Percentiles rank a stretch among this genome's conserved stretches.
These are phyloP conservation scores for Sporothrix globosa DNA, from an alignment of 2,329 filamentous ascomycete genomes.

Conservation along the genomic window DNA sequence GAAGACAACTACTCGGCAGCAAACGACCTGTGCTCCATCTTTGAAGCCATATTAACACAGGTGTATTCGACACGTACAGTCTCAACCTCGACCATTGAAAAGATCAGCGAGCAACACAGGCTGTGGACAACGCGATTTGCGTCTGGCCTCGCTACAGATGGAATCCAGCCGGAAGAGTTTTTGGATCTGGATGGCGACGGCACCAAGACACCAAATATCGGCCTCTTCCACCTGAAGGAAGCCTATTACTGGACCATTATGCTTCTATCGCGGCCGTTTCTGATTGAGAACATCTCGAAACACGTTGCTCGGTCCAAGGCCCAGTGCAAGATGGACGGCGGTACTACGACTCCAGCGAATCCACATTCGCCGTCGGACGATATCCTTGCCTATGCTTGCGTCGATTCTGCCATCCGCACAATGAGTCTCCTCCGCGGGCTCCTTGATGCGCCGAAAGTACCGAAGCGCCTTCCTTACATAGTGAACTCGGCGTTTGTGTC, in stretches of 20 bases:
- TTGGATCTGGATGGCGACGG: slow-evolving; percentile 34
- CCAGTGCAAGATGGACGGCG: neutral
- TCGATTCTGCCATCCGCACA: slow-evolving; percentile 44
- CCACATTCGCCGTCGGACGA: slow-evolving; percentile 34
- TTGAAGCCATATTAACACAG: slow-evolving; percentile 45
- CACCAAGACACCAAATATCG: slow-evolving; percentile 39
- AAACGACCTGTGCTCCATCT: slow-evolving; percentile 45
- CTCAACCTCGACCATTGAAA: slow-evolving; percentile 38
- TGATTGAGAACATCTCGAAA: slow-evolving; percentile 41
- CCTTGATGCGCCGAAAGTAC: slow-evolving; percentile 42
- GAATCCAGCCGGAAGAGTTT: slow-evolving; percentile 33
- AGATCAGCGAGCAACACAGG: slow-evolving; percentile 41
- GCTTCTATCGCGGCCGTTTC: slow-evolving; percentile 45
- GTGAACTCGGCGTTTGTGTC: slow-evolving; percentile 53
- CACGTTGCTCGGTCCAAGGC: slow-evolving; percentile 29
- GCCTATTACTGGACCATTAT: slow-evolving; percentile 48
- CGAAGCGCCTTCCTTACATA: slow-evolving; percentile 50
- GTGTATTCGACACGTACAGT: slow-evolving; percentile 44
- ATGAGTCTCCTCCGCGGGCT: slow-evolving; percentile 48
- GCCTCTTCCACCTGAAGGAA: slow-evolving; percentile 43
- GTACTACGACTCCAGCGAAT: neutral
- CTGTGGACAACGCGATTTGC: slow-evolving; percentile 38
- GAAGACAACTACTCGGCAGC: slow-evolving; percentile 39
- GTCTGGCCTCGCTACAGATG: slow-evolving; percentile 35
- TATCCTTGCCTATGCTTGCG: slow-evolving; percentile 43